These are phyloP conservation scores for Lyophyllum atratum DNA, from an alignment of 768 basidiomycete genomes.

Conservation along the genomic window DNA sequence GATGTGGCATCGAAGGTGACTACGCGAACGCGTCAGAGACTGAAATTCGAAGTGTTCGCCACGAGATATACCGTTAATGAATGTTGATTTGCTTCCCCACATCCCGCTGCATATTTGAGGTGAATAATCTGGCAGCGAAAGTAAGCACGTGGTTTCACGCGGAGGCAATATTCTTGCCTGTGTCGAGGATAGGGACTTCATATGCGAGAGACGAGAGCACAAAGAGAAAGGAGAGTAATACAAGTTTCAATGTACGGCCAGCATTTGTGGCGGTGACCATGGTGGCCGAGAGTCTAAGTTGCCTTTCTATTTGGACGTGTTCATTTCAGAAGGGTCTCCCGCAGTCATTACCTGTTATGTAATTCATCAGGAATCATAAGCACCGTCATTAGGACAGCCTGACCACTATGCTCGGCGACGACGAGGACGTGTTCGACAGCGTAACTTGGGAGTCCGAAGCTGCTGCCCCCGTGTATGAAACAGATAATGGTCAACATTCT, in stretches of 20 bases:
- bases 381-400: conserved; percentile 10
- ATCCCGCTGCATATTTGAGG: conserved; percentile 95
- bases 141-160: conserved; percentile 7
- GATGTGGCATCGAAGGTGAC: conserved; percentile 80
- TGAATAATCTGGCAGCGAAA: conserved; percentile 56
- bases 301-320: conserved; percentile 36
- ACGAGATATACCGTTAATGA: conserved; percentile 76
- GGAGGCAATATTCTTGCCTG: conserved; percentile 35
- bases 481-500: conserved; percentile 39
- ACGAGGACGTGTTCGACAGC: conserved; percentile 90
- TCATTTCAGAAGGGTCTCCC: conserved; percentile 23
- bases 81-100: conserved; percentile 80
- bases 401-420: conserved; percentile 72
- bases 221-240: conserved; percentile 32
- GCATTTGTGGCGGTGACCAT: conserved; percentile 16
- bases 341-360: conserved; percentile 20
- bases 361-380: conserved; percentile 2
- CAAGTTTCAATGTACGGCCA: conserved; percentile 18
- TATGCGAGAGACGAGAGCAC: conserved; percentile 46
- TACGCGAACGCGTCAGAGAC: conserved; percentile 25
- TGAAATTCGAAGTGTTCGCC: not conserved
- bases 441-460: conserved; percentile 87
- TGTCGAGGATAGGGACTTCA: conserved; percentile 68
- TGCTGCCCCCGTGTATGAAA: conserved; percentile 48
- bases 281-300: conserved; percentile 19